Percentiles rank a stretch among this genome's conserved stretches.
Evolutionary conservation across 345 rosid species (phyloP).

Genomic region (Noccaea bulbosa): DNA sequence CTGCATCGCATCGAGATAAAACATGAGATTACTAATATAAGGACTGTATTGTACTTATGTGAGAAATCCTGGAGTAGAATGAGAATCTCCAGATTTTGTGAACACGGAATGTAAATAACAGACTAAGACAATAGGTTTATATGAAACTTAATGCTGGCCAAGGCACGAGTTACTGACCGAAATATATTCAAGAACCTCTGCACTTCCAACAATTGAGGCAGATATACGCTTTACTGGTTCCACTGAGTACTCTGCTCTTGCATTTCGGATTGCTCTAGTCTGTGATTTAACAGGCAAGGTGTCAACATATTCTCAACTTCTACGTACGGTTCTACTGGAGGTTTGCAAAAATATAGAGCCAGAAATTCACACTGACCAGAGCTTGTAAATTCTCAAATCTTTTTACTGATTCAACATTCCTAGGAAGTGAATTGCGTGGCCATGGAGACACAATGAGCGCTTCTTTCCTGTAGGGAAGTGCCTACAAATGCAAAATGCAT

Average conservation of each 20-base stretch:
- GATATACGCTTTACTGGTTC: constrained; percentile 96
- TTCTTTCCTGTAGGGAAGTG: constrained; percentile 70
- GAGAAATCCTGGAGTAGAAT: too few species aligned
- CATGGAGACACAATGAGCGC: constrained; percentile 92
- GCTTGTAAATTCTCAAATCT: constrained; percentile 89
- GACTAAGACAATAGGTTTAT: neutral
- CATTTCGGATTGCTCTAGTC: constrained; percentile 95
- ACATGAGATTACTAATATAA: neutral
- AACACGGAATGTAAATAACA: neutral
- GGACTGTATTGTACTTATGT: too few species aligned
- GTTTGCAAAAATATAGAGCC: constrained; percentile 10
- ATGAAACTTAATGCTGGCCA: neutral
- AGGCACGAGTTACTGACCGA: constrained; percentile 59
- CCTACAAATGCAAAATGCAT: constrained; percentile 50
- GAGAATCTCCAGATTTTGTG: neutral
- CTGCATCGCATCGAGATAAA: constrained; percentile 56
- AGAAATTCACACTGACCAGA: constrained; percentile 59
- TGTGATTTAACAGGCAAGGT: constrained; percentile 37
- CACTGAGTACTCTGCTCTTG: constrained; percentile 93
- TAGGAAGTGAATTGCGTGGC: constrained; percentile 85
- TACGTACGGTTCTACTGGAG: constrained; percentile 10
- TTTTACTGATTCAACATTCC: constrained; percentile 56
- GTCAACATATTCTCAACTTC: constrained; percentile 28
- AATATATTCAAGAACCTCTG: constrained; percentile 80
- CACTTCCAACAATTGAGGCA: constrained; percentile 81